Evolutionary conservation across 805 yeast species (phyloP).

Genomic region (Ascoidea rubescens): DNA sequence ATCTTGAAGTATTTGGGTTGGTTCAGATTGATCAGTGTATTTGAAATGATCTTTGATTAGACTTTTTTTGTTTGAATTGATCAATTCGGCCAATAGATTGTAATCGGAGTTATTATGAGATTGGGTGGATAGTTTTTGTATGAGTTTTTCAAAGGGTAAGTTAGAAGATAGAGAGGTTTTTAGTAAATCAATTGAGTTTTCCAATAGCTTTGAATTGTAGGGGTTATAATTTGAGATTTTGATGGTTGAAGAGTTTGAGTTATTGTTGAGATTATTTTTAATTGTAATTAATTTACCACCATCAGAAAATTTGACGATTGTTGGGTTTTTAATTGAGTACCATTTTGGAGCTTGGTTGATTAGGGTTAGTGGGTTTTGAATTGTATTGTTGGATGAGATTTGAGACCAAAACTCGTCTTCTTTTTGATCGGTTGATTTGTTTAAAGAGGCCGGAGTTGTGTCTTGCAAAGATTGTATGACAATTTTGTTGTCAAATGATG

Average conservation of each 20-base stretch:
- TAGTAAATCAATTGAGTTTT: neutral
- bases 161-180: neutral
- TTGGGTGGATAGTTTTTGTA: slow-evolving; percentile 20
- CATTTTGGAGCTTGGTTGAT: slow-evolving; percentile 79
- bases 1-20: slow-evolving; percentile 12
- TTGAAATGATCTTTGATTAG: slow-evolving; percentile 13
- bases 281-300: slow-evolving; percentile 78
- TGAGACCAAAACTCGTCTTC: slow-evolving; percentile 70
- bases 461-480: slow-evolving; percentile 81
- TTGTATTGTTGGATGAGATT: slow-evolving; percentile 47
- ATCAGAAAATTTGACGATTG: slow-evolving; percentile 75
- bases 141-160: slow-evolving; percentile 25
- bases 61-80: slow-evolving; percentile 33
- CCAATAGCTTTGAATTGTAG: neutral
- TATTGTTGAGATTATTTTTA: slow-evolving; percentile 25
- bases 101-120: slow-evolving; percentile 43
- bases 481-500: slow-evolving; percentile 78
- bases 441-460: slow-evolving; percentile 43
- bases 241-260: slow-evolving; percentile 25
- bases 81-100: slow-evolving; percentile 41
- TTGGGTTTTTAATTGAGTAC: slow-evolving; percentile 48
- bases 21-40: slow-evolving; percentile 11
- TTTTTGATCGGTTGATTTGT: slow-evolving; percentile 26
- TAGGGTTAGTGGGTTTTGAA: slow-evolving; percentile 55
- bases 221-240: slow-evolving; percentile 25